Conservation (phyloP, 495 filamentous ascomycete genomes). For the Penicillium paradoxum region DNA sequence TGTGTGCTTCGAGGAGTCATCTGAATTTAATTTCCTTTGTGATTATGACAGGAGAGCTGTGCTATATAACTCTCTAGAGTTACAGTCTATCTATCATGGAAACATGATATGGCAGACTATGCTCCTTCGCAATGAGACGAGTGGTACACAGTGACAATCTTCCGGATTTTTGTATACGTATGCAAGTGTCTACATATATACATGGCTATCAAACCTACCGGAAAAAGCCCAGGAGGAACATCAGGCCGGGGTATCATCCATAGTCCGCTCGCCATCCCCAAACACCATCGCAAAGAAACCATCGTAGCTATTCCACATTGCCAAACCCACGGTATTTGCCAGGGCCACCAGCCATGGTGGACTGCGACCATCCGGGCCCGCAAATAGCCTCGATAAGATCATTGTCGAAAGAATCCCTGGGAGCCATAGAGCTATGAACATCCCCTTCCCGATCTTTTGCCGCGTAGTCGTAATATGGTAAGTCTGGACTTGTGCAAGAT, state of each 20-base stretch:
- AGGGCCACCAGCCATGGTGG: conserved; percentile 61
- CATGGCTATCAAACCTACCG: not conserved
- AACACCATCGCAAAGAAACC: conserved; percentile 58
- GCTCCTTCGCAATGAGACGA: not conserved
- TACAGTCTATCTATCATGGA: not conserved
- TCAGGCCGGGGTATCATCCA: conserved; percentile 23
- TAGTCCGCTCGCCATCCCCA: conserved; percentile 85
- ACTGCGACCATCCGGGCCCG: conserved; percentile 58
- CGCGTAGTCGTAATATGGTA: conserved; percentile 62
- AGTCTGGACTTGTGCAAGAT: conserved; percentile 58
- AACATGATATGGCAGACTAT: not conserved
- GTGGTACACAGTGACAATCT: not conserved
- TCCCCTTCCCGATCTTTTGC: conserved; percentile 59
- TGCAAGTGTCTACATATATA: not conserved
- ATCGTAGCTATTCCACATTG: conserved; percentile 76
- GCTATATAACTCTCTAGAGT: not conserved
- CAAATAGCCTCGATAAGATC: conserved; percentile 40
- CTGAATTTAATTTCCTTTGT: conserved; percentile 45
- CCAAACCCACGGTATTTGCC: conserved; percentile 42
- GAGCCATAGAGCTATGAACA: conserved; percentile 57
- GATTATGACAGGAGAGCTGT: conserved; percentile 11
- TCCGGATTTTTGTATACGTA: not conserved
- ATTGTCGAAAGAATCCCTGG: conserved; percentile 54
- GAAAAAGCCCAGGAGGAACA: not conserved
- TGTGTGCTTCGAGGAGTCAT: conserved; percentile 34